Conservation (phyloP, 2,329 filamentous ascomycete genomes). For the Pseudonectria foliicola region DNA sequence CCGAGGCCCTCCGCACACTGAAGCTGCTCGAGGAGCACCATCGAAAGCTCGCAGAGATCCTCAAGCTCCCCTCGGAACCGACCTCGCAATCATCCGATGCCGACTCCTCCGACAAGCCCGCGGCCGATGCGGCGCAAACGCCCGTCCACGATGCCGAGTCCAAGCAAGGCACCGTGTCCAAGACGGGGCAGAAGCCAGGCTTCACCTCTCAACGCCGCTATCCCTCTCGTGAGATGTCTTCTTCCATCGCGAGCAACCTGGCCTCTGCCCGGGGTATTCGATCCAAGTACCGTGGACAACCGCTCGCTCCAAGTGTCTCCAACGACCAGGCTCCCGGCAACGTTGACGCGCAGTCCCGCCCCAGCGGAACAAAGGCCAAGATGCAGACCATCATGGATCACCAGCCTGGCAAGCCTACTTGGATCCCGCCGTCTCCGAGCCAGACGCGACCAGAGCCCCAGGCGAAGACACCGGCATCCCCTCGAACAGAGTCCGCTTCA, state of each 20-base stretch:
- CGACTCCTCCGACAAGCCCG: constrained; percentile 23
- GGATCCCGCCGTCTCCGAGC: constrained; percentile 37
- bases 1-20: constrained; percentile 75
- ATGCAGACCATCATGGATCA: constrained; percentile 52
- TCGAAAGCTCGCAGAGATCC: constrained; percentile 69
- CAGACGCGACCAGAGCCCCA: constrained; percentile 18
- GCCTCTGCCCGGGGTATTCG: constrained; percentile 79
- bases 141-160: constrained; percentile 13
- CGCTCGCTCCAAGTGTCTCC: constrained; percentile 65
- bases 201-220: constrained; percentile 39
- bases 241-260: constrained; percentile 82
- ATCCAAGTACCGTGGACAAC: constrained; percentile 56
- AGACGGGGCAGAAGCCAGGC: constrained; percentile 21
- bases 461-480: constrained; percentile 18
- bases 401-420: constrained; percentile 44
- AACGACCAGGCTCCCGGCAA: constrained; percentile 67
- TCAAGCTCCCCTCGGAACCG: constrained; percentile 58
- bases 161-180: constrained; percentile 19
- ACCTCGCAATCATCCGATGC: constrained; percentile 25
- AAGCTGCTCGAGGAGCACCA: constrained; percentile 85
- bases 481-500: constrained; percentile 18
- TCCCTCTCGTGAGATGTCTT: constrained; percentile 62
- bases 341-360: constrained; percentile 50
- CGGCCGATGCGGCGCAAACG: constrained; percentile 17
- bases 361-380: constrained; percentile 42